phyloP scores from a whole-genome alignment of 345 rosid species.

The Mallotus nudiflorus region DNA sequence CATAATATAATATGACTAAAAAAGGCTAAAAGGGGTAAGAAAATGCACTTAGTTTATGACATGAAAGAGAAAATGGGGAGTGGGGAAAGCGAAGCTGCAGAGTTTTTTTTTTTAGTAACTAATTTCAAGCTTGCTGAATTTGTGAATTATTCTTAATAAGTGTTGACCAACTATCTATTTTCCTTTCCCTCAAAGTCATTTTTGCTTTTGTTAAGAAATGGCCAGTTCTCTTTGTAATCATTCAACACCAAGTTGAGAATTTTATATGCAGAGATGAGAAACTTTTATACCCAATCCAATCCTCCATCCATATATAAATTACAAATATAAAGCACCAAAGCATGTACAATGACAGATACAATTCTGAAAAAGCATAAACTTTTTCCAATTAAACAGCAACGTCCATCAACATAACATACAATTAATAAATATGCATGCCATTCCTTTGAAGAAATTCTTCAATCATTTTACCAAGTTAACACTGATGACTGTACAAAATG shows the following conservation, averaged over 20 bases:
- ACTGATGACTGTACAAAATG: too few species aligned
- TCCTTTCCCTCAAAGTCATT: neutral
- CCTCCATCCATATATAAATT: neutral
- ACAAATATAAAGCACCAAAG: neutral
- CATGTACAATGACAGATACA: too few species aligned
- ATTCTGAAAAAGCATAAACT: neutral
- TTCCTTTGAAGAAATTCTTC: neutral
- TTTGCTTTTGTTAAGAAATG: neutral
- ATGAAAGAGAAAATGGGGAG: neutral
- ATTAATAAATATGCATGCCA: neutral
- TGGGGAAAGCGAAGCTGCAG: neutral
- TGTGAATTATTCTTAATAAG: conserved; percentile 2
- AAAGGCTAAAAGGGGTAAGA: neutral
- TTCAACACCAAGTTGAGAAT: neutral
- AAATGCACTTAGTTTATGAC: neutral
- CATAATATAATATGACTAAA: neutral
- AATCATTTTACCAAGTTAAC: neutral
- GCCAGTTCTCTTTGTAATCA: neutral
- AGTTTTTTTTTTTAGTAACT: neutral
- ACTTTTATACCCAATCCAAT: neutral
- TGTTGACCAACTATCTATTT: neutral
- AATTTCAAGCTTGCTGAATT: neutral
- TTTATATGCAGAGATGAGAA: neutral
- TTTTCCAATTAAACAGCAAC: neutral
- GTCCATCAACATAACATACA: neutral